Evolutionary conservation across 352 stramenopile genomes (phyloP).

Genomic region (Globisporangium ultimum): DNA sequence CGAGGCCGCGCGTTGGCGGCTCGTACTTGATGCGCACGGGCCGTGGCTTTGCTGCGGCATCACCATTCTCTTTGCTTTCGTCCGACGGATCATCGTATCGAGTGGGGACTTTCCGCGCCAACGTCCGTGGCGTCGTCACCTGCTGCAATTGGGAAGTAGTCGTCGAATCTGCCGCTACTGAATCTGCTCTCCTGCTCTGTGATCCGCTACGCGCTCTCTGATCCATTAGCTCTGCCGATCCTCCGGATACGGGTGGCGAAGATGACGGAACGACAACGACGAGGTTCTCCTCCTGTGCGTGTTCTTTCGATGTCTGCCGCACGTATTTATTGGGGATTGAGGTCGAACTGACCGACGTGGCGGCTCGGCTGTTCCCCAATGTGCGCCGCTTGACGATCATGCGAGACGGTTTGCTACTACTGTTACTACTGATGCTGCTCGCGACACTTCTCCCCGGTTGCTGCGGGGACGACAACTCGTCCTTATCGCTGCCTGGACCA

Average conservation of each 20-base stretch:
- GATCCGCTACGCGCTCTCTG: conserved; percentile 8
- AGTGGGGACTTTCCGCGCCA: conserved; percentile 17
- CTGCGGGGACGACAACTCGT: conserved; percentile 22
- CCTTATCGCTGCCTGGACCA: conserved; percentile 41
- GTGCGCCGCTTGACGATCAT: conserved; percentile 50
- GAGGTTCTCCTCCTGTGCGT: neutral
- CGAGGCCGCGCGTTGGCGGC: conserved; percentile 47
- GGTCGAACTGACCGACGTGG: conserved; percentile 10
- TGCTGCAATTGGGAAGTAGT: conserved; percentile 2
- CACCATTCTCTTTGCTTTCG: conserved; percentile 12
- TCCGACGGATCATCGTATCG: neutral
- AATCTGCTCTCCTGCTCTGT: conserved; percentile 2
- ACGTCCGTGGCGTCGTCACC: conserved; percentile 14
- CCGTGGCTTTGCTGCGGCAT: conserved; percentile 23
- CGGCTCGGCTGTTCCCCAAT: conserved; percentile 20
- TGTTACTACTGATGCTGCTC: conserved; percentile 21
- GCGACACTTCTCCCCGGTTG: conserved; percentile 5
- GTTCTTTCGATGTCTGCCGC: conserved; percentile 9
- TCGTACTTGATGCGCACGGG: conserved; percentile 79
- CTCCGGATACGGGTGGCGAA: neutral
- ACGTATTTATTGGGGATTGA: conserved; percentile 19
- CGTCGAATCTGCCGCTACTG: neutral
- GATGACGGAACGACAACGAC: neutral
- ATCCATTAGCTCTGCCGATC: neutral
- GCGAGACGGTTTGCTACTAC: conserved; percentile 36